These are phyloP conservation scores for Effrenium voratum DNA, from an alignment of 73 alveolate species.

Conservation along the genomic window DNA sequence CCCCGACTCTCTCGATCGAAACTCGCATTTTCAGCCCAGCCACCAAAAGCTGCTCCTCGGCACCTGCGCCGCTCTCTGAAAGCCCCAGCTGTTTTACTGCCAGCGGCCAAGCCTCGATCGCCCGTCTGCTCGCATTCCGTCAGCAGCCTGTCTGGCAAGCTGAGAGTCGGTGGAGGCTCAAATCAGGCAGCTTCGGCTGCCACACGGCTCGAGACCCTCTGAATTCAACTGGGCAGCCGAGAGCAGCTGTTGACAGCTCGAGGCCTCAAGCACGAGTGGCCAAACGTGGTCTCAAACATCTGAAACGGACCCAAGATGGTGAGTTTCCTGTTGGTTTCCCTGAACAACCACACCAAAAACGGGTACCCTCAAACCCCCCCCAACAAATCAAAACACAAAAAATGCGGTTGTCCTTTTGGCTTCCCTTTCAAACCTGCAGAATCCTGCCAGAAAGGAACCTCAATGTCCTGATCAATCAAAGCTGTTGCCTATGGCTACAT, in stretches of 20 bases:
- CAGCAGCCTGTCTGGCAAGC: not conserved
- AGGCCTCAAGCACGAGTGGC: not conserved
- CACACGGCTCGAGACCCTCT: not conserved
- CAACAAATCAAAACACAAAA: no score
- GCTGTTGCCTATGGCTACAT: no score
- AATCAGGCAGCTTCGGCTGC: not conserved
- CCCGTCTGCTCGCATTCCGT: conserved; percentile 26
- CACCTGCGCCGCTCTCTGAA: not conserved
- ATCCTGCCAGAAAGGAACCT: no score
- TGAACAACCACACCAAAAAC: no score
- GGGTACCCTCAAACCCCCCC: no score
- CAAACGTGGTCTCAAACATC: no score
- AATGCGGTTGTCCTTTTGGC: no score
- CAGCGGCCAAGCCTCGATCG: not conserved
- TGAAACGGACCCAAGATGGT: no score
- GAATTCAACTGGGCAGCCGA: not conserved
- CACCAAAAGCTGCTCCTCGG: not conserved
- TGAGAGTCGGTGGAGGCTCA: not conserved
- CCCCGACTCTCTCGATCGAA: no score
- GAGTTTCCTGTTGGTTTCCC: no score
- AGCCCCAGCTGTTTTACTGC: not conserved
- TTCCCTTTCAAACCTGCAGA: no score
- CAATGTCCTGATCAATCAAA: no score
- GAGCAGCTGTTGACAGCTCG: conserved; percentile 43
- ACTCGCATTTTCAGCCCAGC: not conserved